Percentiles rank a stretch among this genome's conserved stretches.
phyloP scores from a whole-genome alignment of 129 eudicot genomes.

The Scalesia atractyloides region DNA sequence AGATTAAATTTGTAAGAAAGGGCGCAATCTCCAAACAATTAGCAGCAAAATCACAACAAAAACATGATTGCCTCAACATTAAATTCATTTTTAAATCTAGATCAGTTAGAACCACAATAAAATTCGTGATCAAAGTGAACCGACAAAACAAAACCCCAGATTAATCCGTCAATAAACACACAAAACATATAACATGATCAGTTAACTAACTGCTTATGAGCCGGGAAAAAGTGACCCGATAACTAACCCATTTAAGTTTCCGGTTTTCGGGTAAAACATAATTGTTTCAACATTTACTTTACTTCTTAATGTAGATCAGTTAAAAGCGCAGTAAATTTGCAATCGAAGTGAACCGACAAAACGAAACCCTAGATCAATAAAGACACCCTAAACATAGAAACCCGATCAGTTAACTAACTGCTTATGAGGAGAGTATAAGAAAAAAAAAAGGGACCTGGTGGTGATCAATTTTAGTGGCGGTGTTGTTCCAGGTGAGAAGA shows the following conservation, averaged over 20 bases:
- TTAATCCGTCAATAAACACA: not conserved
- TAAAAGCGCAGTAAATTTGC: not conserved
- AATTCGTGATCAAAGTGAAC: not conserved
- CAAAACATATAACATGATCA: not conserved
- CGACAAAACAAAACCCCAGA: conserved; percentile 9
- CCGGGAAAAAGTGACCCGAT: too few species aligned
- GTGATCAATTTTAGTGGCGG: conserved; percentile 82
- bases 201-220: not conserved
- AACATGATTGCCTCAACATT: not conserved
- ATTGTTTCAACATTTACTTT: too few species aligned
- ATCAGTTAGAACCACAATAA: not conserved
- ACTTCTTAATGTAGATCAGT: not conserved
- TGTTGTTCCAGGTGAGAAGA: conserved; percentile 69
- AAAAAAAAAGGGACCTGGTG: conserved; percentile 48
- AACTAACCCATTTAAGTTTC: too few species aligned
- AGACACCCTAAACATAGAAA: not conserved
- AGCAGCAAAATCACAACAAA: conserved; percentile 1
- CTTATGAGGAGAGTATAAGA: not conserved
- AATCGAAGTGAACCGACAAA: not conserved
- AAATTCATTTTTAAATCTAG: not conserved
- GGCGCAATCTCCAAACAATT: not conserved
- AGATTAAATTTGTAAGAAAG: not conserved
- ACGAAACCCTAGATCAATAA: conserved; percentile 11
- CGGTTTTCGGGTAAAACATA: too few species aligned
- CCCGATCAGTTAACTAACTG: too few species aligned